These are phyloP conservation scores for Daedalea quercina DNA, from an alignment of 768 basidiomycete genomes.

Conservation along the genomic window DNA sequence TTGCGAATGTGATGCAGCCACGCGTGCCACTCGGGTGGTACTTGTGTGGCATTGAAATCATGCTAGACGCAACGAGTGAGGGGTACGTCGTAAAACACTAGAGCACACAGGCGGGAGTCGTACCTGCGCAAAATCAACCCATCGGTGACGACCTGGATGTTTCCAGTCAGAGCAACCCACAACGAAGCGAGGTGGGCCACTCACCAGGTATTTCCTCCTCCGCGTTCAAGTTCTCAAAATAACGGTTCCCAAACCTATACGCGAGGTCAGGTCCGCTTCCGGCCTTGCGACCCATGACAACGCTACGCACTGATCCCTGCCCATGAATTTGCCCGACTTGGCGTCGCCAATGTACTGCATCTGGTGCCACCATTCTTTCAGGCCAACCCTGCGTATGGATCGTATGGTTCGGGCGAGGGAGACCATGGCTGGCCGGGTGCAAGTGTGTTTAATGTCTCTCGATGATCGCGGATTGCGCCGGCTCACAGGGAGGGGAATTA, in stretches of 20 bases:
- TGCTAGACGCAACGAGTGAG: slow-evolving; percentile 39
- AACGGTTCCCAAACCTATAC: slow-evolving; percentile 84
- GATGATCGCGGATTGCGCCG: neutral
- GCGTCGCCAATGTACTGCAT: slow-evolving; percentile 93
- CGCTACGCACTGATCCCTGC: slow-evolving; percentile 72
- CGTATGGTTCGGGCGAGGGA: slow-evolving; percentile 73
- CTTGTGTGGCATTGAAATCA: slow-evolving; percentile 86
- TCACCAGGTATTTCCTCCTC: slow-evolving; percentile 85
- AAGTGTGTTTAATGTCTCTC: neutral
- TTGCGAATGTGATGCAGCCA: slow-evolving; percentile 91
- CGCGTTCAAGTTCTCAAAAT: slow-evolving; percentile 86
- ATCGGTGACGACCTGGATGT: slow-evolving; percentile 80
- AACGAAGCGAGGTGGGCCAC: slow-evolving; percentile 14
- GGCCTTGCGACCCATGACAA: neutral
- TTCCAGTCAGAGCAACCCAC: neutral
- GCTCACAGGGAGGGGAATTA: neutral
- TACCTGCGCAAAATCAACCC: slow-evolving; percentile 92
- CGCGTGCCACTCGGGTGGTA: slow-evolving; percentile 95
- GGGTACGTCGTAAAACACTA: neutral
- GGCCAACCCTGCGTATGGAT: slow-evolving; percentile 65
- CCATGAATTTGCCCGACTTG: slow-evolving; percentile 73
- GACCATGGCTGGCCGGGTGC: neutral
- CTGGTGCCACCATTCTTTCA: slow-evolving; percentile 86
- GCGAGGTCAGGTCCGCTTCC: slow-evolving; percentile 1
- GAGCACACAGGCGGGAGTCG: slow-evolving; percentile 9